These are phyloP conservation scores for Chaetothyriales sp. DNA, from an alignment of 2,329 filamentous ascomycete species.

Conservation along the genomic window DNA sequence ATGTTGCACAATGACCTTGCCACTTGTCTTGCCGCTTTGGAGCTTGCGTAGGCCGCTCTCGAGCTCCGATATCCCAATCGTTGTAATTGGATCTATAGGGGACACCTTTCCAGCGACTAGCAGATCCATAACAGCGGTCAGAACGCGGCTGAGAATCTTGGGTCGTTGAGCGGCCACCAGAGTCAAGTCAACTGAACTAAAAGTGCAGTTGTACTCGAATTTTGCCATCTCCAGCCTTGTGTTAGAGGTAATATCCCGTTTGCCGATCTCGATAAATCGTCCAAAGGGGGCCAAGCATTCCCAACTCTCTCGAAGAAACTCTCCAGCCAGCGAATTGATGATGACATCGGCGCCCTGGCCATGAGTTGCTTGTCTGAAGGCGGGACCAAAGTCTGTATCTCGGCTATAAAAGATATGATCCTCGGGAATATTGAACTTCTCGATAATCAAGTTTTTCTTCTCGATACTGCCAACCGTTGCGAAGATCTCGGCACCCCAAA, in stretches of 20 bases:
- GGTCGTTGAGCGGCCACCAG: not conserved
- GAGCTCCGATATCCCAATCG: constrained; percentile 19
- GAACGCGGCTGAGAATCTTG: constrained; percentile 4
- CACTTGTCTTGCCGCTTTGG: constrained; percentile 24
- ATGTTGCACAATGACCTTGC: constrained; percentile 26
- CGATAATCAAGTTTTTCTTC: constrained; percentile 14
- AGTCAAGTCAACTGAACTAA: not conserved
- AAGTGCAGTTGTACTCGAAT: constrained; percentile 18
- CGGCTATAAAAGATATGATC: constrained; percentile 18
- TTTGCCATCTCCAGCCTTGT: constrained; percentile 27
- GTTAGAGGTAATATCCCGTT: constrained; percentile 26
- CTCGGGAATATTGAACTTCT: constrained; percentile 8
- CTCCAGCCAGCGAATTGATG: constrained; percentile 19
- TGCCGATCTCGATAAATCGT: constrained; percentile 34
- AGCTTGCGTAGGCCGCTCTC: constrained; percentile 21
- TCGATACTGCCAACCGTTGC: constrained; percentile 17
- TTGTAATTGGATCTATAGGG: constrained; percentile 21
- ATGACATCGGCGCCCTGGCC: constrained; percentile 13
- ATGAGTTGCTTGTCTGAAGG: constrained; percentile 7
- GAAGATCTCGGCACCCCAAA: constrained; percentile 9
- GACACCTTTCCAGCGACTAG: constrained; percentile 13
- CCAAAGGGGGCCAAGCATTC: constrained; percentile 22
- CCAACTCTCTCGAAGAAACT: constrained; percentile 17
- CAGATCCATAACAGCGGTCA: not conserved
- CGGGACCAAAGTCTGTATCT: constrained; percentile 10